Evolutionary conservation across 1,139 yeast genomes (phyloP).

Genomic region (Pichia sp.): DNA sequence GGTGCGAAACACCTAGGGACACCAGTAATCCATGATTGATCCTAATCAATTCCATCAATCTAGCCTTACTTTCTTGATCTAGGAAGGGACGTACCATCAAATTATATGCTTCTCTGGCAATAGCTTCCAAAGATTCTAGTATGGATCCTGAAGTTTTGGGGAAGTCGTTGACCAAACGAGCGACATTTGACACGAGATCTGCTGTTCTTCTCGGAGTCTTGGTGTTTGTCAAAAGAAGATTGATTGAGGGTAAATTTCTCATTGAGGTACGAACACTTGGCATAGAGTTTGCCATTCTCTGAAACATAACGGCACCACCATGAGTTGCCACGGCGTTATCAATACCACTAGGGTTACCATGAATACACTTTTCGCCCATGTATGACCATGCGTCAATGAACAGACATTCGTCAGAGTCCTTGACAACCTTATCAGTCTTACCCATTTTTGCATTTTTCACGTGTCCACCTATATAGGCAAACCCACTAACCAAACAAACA

Average conservation of each 20-base stretch:
- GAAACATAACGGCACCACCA: conserved; percentile 94
- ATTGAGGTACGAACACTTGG: conserved; percentile 60
- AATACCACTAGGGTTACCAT: conserved; percentile 96
- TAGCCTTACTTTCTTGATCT: conserved; percentile 37
- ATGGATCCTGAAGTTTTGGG: conserved; percentile 53
- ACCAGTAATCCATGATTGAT: conserved; percentile 86
- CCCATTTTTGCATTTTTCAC: conserved; percentile 30
- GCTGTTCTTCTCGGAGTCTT: conserved; percentile 85
- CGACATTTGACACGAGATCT: conserved; percentile 71
- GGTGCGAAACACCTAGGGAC: conserved; percentile 89
- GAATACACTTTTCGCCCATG: conserved; percentile 91
- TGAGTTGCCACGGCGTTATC: conserved; percentile 94
- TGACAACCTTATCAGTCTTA: conserved; percentile 21
- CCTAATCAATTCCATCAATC: conserved; percentile 60
- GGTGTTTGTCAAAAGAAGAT: conserved; percentile 75
- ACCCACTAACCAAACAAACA: conserved; percentile 76
- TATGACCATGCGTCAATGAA: conserved; percentile 83
- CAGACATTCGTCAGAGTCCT: conserved; percentile 40
- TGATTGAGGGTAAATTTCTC: conserved; percentile 69
- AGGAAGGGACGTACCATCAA: conserved; percentile 48
- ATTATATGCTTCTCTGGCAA: conserved; percentile 63
- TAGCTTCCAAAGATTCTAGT: conserved; percentile 61
- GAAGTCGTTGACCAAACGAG: conserved; percentile 42
- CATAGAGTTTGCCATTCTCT: conserved; percentile 47
- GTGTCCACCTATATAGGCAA: conserved; percentile 57